Evolutionary conservation across 2,329 filamentous ascomycete genomes (phyloP), one percentile per base, ranked within the genome.

Genomic region (Penicillium psychrosexuale): DNA sequence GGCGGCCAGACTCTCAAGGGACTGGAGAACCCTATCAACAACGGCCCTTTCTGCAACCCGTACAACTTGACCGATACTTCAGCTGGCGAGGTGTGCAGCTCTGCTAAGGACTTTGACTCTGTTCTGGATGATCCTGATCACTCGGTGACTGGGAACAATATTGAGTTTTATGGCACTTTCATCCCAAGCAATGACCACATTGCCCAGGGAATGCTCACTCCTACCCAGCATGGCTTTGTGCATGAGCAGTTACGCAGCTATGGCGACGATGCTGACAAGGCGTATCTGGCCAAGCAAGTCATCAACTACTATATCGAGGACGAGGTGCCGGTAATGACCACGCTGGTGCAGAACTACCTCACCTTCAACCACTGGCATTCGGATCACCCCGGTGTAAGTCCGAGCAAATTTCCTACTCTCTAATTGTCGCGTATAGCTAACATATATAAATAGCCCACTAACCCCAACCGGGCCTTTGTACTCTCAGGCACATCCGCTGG

Each of bases 311-410:
- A 78, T 57, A 72, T 73, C 1, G 73, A 76, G 55, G 67, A 69
- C 0, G 69, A 78, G 63, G 69, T 78, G 3, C 75, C 75, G 1
- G 71, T 77, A 47, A 66, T 78, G 47, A 74, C 71, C 19, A 53
- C 66, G 8, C 58, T 78, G 55, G 68, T 70, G 30, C 68, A 78
- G 51, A 73, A 77, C 57, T 78, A 71, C 53, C 62, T 70, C 12
- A 74, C 72, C 11, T 78, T 78, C 51, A 77, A 78, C 68, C 69
- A 75, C 65, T 78, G 76, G 76, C 71, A 75, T 63, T 75, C 73
- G 36, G 72, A 72, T 51, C 61, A 76, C 17, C 72, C 74, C 2
- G 75, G 76, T 5, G 74, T 77, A 66, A 64, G 73, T 72, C 19
- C n/a, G 36, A 24, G 12, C 17, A 15, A n/a, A 15, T n/a, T 15